Evolutionary conservation across 2,329 filamentous ascomycete species (phyloP).

Genomic region (Ophiocordyceps robertsii): DNA sequence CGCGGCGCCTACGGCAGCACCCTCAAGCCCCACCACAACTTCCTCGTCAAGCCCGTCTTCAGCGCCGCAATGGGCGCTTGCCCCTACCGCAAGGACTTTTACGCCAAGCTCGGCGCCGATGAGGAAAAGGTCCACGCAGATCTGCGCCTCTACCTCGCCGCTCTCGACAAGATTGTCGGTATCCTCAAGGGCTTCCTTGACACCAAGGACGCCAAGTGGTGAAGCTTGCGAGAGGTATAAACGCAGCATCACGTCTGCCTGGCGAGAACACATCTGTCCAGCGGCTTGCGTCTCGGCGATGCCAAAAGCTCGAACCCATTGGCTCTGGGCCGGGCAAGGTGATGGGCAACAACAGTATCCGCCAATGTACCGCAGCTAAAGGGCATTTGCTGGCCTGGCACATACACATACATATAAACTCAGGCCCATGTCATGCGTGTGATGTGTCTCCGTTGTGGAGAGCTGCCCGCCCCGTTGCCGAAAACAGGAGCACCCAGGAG

Average conservation of each 20-base stretch:
- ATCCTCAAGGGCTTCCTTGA: conserved; percentile 54
- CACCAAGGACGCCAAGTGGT: conserved; percentile 46
- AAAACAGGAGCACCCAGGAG: too few species aligned
- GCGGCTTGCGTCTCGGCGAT: too few species aligned
- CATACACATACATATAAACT: too few species aligned
- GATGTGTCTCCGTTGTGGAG: too few species aligned
- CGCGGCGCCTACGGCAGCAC: conserved; percentile 70
- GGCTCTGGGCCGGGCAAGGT: too few species aligned
- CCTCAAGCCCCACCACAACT: conserved; percentile 83
- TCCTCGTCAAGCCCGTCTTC: conserved; percentile 86
- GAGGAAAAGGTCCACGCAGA: conserved; percentile 47
- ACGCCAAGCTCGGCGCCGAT: conserved; percentile 67
- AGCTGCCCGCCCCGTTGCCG: too few species aligned
- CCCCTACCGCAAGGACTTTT: conserved; percentile 90
- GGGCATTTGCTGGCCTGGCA: too few species aligned
- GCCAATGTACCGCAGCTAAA: too few species aligned
- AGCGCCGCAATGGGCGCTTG: conserved; percentile 84
- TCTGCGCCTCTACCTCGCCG: conserved; percentile 58
- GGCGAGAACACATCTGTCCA: too few species aligned
- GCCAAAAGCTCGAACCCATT: too few species aligned
- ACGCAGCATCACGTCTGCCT: too few species aligned
- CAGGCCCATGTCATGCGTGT: neutral
- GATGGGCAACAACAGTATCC: too few species aligned
- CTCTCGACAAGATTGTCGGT: conserved; percentile 63
- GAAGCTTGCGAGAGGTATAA: conserved; percentile 6